Evolutionary conservation across 257 asterid species (phyloP), one percentile per base, ranked within the genome.

Genomic region (Salvia splendens): DNA sequence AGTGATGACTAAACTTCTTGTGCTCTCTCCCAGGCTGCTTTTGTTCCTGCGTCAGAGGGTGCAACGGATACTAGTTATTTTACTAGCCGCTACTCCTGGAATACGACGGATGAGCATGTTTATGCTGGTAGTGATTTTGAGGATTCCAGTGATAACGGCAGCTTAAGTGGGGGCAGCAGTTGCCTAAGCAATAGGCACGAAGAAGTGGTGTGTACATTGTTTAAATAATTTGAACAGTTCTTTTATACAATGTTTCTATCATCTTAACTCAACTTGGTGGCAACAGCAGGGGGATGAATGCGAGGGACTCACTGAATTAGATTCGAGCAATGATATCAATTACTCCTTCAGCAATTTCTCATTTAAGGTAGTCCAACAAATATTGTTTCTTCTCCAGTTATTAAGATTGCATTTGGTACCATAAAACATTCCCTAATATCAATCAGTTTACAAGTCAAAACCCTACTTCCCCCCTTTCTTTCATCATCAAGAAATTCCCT

Each of bases 301-400:
- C 55, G 87, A 64, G 40, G 86, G 94, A 43, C 69, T 78, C 52
- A 55, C 85, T 1, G 98, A 89, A 68, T 88, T 87, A 24, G 97
- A 90, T 40, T 75, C 96, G 6, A 76, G 83, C 82, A 76, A 77
- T 76, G 85, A 88, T 50, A 80, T 88, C 77, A 77, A 93, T 76
- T 89, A 89, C 68, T 90, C 98, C 77, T 93, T 93, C 60, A 93
- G 98, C 83, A 93, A 93, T 79, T 93, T 93, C 82, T 93, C 98
- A 2, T 93, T 93, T 41, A 93, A 93, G 98, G 98, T 92, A 81
- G 52, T 32, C 11, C 42, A 38, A 28, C 28, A 15, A 12, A 52
- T 16, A 3, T 2, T 2, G 36, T 24, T 10, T 38, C 30, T 49
- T 11, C 28, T 54, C 15, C 16, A 12, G 38, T 54, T 54, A 12